Conservation (phyloP, 2,329 filamentous ascomycete genomes). For the Diaporthe sp. region DNA sequence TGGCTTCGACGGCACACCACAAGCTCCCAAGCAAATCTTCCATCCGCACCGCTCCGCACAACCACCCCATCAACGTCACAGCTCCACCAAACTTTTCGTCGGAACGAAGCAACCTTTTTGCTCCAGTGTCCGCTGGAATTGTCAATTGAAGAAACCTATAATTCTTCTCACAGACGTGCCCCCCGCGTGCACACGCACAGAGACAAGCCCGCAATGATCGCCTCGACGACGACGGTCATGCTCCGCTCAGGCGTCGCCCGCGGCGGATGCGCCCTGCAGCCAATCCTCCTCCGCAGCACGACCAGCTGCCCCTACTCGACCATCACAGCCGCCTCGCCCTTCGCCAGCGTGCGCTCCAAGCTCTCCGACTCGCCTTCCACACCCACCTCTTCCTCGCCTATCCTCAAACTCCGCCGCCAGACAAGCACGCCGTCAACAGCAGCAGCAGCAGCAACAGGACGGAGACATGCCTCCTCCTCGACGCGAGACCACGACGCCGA, state of each 20-base stretch:
- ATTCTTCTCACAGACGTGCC: background rate
- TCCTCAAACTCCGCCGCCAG: conserved; percentile 34
- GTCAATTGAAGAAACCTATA: conserved; percentile 4
- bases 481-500: conserved; percentile 39
- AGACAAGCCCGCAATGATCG: conserved; percentile 44
- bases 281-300: conserved; percentile 44
- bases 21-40: conserved; percentile 19
- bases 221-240: conserved; percentile 48
- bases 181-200: background rate
- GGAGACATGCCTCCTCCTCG: conserved; percentile 43
- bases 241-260: conserved; percentile 49
- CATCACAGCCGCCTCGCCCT: conserved; percentile 40
- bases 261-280: conserved; percentile 44
- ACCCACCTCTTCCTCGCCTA: conserved; percentile 40
- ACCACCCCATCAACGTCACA: conserved; percentile 33
- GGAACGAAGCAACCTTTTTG: background rate
- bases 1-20: background rate
- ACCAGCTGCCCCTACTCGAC: conserved; percentile 49
- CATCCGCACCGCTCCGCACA: background rate
- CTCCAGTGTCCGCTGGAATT: background rate
- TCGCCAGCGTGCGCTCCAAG: conserved; percentile 40
- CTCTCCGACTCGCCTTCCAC: conserved; percentile 40
- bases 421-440: background rate
- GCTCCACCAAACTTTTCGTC: conserved; percentile 36
- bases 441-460: conserved; percentile 36